phyloP scores from a whole-genome alignment of 352 stramenopile genomes.

The Phytophthora hibernalis region DNA sequence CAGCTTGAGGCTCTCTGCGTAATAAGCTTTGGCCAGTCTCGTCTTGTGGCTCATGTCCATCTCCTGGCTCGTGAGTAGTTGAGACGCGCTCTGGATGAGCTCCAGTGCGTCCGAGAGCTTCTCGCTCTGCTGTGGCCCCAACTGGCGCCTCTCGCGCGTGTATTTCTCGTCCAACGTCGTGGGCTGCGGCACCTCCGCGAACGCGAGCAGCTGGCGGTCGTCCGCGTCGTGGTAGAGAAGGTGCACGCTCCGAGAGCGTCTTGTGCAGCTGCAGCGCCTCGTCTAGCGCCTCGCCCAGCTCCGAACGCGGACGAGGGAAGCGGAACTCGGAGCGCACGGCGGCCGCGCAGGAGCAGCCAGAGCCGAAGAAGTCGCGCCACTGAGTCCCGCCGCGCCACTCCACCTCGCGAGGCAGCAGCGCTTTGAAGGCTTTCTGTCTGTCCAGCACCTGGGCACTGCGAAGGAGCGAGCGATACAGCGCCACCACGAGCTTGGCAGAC shows the following conservation, averaged over 20 bases:
- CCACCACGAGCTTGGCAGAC: slow-evolving; percentile 61
- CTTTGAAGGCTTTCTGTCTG: slow-evolving; percentile 66
- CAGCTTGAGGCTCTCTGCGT: slow-evolving; percentile 66
- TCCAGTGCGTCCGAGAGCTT: slow-evolving; percentile 58
- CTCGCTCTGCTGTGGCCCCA: slow-evolving; percentile 25
- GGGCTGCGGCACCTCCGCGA: slow-evolving; percentile 35
- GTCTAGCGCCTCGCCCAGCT: slow-evolving; percentile 56
- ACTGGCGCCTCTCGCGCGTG: slow-evolving; percentile 43
- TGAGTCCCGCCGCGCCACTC: slow-evolving; percentile 56
- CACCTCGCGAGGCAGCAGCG: slow-evolving; percentile 67
- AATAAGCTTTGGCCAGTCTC: slow-evolving; percentile 73
- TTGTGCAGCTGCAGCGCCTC: slow-evolving; percentile 75
- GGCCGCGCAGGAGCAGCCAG: slow-evolving; percentile 57
- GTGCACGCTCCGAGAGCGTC: slow-evolving; percentile 67
- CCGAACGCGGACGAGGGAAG: neutral
- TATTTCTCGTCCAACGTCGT: slow-evolving; percentile 68
- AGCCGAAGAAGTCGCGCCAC: slow-evolving; percentile 71
- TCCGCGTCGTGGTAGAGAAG: slow-evolving; percentile 62
- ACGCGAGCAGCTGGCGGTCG: slow-evolving; percentile 48
- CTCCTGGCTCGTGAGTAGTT: slow-evolving; percentile 54
- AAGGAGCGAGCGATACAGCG: slow-evolving; percentile 76
- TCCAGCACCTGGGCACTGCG: slow-evolving; percentile 76
- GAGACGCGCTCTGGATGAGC: slow-evolving; percentile 57
- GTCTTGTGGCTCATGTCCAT: slow-evolving; percentile 54
- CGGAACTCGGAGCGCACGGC: slow-evolving; percentile 66